Base-by-base conservation (phyloP, 495 filamentous ascomycete genomes). In the Neurospora africana region DNA sequence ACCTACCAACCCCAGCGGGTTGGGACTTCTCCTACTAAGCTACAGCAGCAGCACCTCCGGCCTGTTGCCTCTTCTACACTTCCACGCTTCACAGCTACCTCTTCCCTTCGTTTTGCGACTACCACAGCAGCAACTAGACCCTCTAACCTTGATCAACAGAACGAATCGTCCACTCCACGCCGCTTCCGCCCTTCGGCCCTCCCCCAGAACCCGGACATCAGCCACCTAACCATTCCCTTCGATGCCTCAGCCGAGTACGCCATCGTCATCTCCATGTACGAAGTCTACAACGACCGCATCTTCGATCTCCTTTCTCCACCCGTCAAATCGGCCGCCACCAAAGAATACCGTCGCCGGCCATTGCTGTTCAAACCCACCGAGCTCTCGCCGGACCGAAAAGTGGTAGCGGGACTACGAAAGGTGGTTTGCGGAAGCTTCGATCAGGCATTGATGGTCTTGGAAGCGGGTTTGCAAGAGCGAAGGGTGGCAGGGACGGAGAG, bases 251-350 rank as follows among this genome's bases (percentile, higher is more conserved):
- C 92, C 71, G 93, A 98, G 73, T 98, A 97, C 77, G 90, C 93
- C 5, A 89, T 99, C 72, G 79, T 99, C 9, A 86, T 98, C 1
- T 97, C 93, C 21, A 99, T 98, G 95, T 99, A 98, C 81, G 96
- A 99, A 81, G 95, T 99, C 21, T 98, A 99, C 83, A 98, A 98
- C 80, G 95, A 99, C 80, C 90, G 95, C 15, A 98, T 99, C 69
- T 99, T 95, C 76, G 95, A 99, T 77, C 89, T 99, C 4, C 82
- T 99, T 2, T 90, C 91, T 1, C 84, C 86, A 1, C 82, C 86
- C 13, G 76, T 80, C 68, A 83, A 82, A 71, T 80, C 78, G 13
- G 81, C 81, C 21, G 80, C 81, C 8, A 86, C 82, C 53, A 94
- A 94, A 79, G 90, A 93, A 70, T 85, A 85, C 65, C 85, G 91